Evolutionary conservation across 2,329 filamentous ascomycete genomes (phyloP).

Genomic region (Epichloe sibirici): DNA sequence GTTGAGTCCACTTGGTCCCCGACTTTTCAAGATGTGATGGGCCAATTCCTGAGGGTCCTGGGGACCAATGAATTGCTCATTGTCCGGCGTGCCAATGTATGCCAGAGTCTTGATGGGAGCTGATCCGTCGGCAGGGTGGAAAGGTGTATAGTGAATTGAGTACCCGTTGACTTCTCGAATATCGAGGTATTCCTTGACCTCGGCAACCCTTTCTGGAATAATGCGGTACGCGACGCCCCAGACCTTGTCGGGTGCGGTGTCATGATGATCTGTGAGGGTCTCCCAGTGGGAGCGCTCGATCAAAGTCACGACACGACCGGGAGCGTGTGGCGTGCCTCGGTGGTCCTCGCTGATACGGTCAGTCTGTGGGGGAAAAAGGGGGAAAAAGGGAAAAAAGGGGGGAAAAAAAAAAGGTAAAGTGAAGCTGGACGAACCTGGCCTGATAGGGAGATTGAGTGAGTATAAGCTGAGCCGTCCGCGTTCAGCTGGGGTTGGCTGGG

Average conservation of each 20-base stretch:
- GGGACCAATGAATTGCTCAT: slow-evolving; percentile 80
- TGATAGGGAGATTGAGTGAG: neutral
- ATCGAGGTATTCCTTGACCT: slow-evolving; percentile 83
- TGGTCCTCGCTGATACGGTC: slow-evolving; percentile 65
- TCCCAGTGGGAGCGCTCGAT: slow-evolving; percentile 80
- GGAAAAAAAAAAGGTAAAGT: neutral
- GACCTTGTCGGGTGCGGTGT: slow-evolving; percentile 50
- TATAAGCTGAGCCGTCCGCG: neutral
- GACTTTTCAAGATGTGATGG: slow-evolving; percentile 63
- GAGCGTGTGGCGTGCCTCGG: slow-evolving; percentile 75
- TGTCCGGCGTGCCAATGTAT: slow-evolving; percentile 89
- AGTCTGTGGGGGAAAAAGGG: neutral
- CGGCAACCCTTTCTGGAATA: slow-evolving; percentile 53
- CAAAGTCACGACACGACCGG: slow-evolving; percentile 85
- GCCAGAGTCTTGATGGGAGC: slow-evolving; percentile 49
- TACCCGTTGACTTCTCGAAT: slow-evolving; percentile 98
- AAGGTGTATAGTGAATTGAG: slow-evolving; percentile 80
- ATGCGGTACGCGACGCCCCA: slow-evolving; percentile 95
- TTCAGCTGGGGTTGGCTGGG: neutral
- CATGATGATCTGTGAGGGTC: slow-evolving; percentile 56
- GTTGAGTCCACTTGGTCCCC: slow-evolving; percentile 80
- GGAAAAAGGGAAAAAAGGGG: neutral
- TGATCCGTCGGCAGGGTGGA: slow-evolving; percentile 41
- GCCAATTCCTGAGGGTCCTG: slow-evolving; percentile 71
- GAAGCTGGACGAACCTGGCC: slow-evolving; percentile 5